Evolutionary conservation across 1,139 yeast species (phyloP), one percentile per base, ranked within the genome.

Genomic region (Taphrina pruni): DNA sequence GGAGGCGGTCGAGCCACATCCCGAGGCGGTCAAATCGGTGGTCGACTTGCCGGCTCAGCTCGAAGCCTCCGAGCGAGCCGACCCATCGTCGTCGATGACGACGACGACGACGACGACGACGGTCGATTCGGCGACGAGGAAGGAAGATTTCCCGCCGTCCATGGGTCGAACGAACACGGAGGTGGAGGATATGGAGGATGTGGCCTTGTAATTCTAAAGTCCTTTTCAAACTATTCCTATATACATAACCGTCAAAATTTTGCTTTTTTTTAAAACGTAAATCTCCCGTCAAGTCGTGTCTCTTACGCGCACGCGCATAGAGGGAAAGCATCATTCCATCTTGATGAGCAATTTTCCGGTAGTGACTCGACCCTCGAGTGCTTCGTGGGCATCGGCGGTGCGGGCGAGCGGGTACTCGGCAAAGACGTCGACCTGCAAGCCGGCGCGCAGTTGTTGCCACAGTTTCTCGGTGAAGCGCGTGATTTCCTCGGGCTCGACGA

Each of bases 341-440:
- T 48, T 46, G 38, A 65, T 38, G 20, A 65, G 17, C 70, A 90
- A 79, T 78, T 90, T 91, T 65, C 97, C 97, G 2, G 89, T 85
- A 51, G 97, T 89, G 74, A 81, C 84, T 75, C 97, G 87, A 12
- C 84, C 79, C 77, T 90, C 97, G 72, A 91, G 80, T 46, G 83
- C 88, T 58, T 79, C 76, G 32, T 95, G 86, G 1, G 95, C 97
- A 69, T 81, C 77, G 43, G 78, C 81, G 74, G 89, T 89, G 41
- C 90, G 89, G 54, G 81, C 77, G 73, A 93, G 80, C n/a, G 86
- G 85, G 75, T 86, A 90, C 9, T 82, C 80, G 75, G 85, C 83
- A 72, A 81, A 79, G 66, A 88, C 81, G 38, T 82, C 80, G 68
- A 88, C 77, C 71, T 85, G 83, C 72, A 92, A 75, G 1, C 88